Evolutionary conservation across 2,329 filamentous ascomycete genomes (phyloP).

Genomic region (Penicillium sp.): DNA sequence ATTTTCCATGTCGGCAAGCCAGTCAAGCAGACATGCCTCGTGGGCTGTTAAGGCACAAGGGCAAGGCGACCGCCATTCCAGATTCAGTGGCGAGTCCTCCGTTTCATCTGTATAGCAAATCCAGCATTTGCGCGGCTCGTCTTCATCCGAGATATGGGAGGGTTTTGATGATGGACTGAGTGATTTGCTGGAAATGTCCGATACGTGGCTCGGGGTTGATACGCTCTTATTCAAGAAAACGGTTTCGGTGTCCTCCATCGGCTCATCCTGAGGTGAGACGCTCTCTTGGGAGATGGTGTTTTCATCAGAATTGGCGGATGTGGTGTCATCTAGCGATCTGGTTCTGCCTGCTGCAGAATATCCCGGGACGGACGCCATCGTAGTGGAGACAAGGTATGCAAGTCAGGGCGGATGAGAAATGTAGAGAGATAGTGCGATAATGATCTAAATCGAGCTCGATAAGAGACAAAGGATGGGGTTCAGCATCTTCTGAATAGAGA

Average conservation of each 20-base stretch:
- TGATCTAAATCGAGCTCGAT: conserved; percentile 3
- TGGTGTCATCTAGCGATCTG: conserved; percentile 28
- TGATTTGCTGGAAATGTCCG: conserved; percentile 21
- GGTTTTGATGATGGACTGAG: conserved; percentile 14
- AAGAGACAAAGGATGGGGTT: neutral
- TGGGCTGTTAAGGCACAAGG: conserved; percentile 88
- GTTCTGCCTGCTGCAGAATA: conserved; percentile 32
- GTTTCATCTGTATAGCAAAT: conserved; percentile 68
- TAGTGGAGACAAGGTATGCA: conserved; percentile 8
- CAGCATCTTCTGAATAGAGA: conserved; percentile 5
- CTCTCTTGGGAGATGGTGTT: conserved; percentile 9
- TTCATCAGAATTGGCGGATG: conserved; percentile 18
- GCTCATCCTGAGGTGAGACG: conserved; percentile 15
- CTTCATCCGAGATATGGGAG: conserved; percentile 17
- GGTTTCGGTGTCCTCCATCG: conserved; percentile 29
- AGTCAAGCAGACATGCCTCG: conserved; percentile 83
- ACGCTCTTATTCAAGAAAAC: conserved; percentile 32
- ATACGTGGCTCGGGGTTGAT: conserved; percentile 13
- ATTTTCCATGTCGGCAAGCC: conserved; percentile 85
- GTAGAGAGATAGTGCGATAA: neutral
- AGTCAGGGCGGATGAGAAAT: neutral
- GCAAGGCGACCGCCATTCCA: conserved; percentile 82
- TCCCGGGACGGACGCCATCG: conserved; percentile 39
- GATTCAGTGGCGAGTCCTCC: conserved; percentile 59
- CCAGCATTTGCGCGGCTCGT: conserved; percentile 60